Conservation (phyloP, 2,329 filamentous ascomycete species). For the Capronia coronata region DNA sequence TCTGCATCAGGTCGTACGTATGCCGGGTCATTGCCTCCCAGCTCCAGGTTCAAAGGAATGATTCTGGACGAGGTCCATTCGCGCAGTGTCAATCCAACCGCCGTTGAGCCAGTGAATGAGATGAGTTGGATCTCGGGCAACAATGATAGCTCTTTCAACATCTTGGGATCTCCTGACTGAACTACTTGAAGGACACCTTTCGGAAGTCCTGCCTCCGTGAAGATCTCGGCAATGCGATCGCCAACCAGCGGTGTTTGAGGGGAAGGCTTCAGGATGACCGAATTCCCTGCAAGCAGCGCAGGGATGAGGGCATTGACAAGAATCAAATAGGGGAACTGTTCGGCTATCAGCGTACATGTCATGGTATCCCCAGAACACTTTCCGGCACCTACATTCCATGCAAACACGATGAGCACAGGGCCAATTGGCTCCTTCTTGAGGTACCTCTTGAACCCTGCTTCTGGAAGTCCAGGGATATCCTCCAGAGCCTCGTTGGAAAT, state of each 20-base stretch:
- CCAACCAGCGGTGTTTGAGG: constrained; percentile 85
- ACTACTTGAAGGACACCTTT: constrained; percentile 78
- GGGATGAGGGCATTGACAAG: constrained; percentile 84
- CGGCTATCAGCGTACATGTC: no score
- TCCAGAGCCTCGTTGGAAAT: constrained; percentile 69
- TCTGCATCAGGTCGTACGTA: constrained; percentile 80
- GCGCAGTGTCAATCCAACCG: constrained; percentile 73
- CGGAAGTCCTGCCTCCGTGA: constrained; percentile 70
- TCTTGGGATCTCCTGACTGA: constrained; percentile 68
- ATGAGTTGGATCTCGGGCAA: constrained; percentile 68
- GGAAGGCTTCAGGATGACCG: constrained; percentile 82
- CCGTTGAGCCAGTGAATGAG: constrained; percentile 86
- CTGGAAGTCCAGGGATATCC: constrained; percentile 71
- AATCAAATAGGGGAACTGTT: constrained; percentile 83
- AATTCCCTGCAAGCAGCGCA: constrained; percentile 76
- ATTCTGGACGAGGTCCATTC: constrained; percentile 73
- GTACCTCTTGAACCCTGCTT: constrained; percentile 80
- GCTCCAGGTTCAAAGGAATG: constrained; percentile 75
- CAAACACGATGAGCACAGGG: constrained; percentile 76
- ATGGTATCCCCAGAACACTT: no score
- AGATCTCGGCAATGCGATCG: constrained; percentile 69
- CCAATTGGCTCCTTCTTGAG: constrained; percentile 81
- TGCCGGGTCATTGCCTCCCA: constrained; percentile 87
- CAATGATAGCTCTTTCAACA: constrained; percentile 69
- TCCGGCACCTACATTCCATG: constrained; percentile 73